Percentiles rank a stretch among this genome's conserved stretches.
Conservation (phyloP, 108 stramenopile genomes). For the Pseudonitzschia multistriata region DNA sequence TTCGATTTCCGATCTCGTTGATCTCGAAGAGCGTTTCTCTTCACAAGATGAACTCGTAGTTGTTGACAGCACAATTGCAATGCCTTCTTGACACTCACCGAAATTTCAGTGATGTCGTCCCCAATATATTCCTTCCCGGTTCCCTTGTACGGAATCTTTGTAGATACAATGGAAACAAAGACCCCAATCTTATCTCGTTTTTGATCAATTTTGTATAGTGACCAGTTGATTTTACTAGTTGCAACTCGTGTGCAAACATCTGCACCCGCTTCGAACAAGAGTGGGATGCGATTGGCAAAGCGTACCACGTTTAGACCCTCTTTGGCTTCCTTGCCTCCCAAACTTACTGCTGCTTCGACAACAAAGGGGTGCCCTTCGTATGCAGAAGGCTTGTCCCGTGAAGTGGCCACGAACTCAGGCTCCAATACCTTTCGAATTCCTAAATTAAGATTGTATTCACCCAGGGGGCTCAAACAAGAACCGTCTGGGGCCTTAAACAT, state of each 20-base stretch:
- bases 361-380: constrained; percentile 96
- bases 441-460: constrained; percentile 96
- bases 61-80: constrained; percentile 81
- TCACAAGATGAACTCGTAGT: constrained; percentile 62
- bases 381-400: constrained; percentile 67
- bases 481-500: constrained; percentile 92
- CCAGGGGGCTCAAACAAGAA: constrained; percentile 86
- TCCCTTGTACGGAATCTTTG: constrained; percentile 98
- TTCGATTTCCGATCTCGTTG: constrained; percentile 75
- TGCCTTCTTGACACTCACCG: constrained; percentile 73
- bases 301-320: constrained; percentile 93
- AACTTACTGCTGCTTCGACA: constrained; percentile 94
- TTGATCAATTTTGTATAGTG: constrained; percentile 92
- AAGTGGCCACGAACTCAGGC: constrained; percentile 86
- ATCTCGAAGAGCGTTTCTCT: constrained; percentile 74
- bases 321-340: constrained; percentile 88
- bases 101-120: constrained; percentile 85
- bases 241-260: constrained; percentile 94
- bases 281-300: constrained; percentile 97
- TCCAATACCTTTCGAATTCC: constrained; percentile 93
- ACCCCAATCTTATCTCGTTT: constrained; percentile 93
- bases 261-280: constrained; percentile 93
- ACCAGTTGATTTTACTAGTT: constrained; percentile 87
- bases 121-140: constrained; percentile 97
- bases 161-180: constrained; percentile 94